These are phyloP conservation scores for Chrysanthemum makinoi DNA, from an alignment of 129 eudicot species.

Conservation along the genomic window DNA sequence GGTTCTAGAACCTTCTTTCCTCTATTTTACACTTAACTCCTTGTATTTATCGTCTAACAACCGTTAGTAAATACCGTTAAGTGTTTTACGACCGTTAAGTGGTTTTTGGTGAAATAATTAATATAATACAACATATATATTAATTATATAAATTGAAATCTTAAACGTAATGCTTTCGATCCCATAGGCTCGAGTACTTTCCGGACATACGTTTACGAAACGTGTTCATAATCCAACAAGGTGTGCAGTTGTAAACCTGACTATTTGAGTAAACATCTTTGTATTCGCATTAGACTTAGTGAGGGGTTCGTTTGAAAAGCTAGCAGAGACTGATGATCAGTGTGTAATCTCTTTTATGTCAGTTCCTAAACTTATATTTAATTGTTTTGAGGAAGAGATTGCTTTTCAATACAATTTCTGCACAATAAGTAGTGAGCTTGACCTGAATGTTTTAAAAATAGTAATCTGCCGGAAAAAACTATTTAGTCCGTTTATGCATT, in stretches of 20 bases:
- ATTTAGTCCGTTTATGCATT: slow-evolving; percentile 2
- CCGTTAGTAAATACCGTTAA: no score
- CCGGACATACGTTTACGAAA: no score
- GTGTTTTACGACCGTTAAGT: no score
- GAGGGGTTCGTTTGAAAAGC: not conserved
- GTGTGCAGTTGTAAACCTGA: not conserved
- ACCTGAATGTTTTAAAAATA: not conserved
- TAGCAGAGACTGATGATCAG: not conserved
- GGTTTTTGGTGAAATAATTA: no score
- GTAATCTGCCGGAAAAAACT: not conserved
- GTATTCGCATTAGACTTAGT: not conserved
- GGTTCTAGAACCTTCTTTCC: no score
- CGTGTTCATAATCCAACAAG: no score
- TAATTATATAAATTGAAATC: no score
- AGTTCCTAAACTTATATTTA: not conserved
- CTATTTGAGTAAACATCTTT: not conserved
- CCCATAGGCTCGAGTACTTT: no score
- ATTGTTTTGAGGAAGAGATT: not conserved
- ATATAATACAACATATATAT: no score
- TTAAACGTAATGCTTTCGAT: no score
- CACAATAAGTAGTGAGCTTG: not conserved
- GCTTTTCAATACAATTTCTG: not conserved
- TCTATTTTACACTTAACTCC: no score
- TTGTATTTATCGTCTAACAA: no score
- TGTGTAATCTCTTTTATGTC: not conserved